These are phyloP conservation scores for Taphrina wiesneri DNA, from an alignment of 1,139 yeast species.

Conservation along the genomic window DNA sequence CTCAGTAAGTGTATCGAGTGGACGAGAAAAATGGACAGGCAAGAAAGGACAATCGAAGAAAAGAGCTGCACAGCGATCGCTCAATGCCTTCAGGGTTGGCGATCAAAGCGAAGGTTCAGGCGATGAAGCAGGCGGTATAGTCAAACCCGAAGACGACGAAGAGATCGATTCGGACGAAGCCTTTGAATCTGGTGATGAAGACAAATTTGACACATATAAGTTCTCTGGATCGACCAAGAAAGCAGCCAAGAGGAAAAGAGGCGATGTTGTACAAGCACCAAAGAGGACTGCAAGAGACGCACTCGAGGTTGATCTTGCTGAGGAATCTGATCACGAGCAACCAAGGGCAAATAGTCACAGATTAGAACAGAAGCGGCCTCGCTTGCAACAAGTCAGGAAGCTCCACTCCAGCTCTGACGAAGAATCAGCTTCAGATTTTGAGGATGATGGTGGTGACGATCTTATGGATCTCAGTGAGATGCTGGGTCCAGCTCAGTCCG, in stretches of 20 bases:
- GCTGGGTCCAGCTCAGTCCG: slow-evolving; percentile 51
- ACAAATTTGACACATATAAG: slow-evolving; percentile 35
- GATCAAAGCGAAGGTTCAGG: not conserved
- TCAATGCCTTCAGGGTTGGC: slow-evolving; percentile 23
- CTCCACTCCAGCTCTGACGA: slow-evolving; percentile 41
- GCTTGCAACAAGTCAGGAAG: slow-evolving; percentile 40
- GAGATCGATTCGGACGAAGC: slow-evolving; percentile 40
- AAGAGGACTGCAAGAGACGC: slow-evolving; percentile 10
- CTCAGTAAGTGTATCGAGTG: not conserved
- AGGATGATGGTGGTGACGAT: slow-evolving; percentile 23
- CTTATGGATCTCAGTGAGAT: slow-evolving; percentile 52
- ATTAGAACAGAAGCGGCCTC: slow-evolving; percentile 47
- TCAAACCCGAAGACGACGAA: slow-evolving; percentile 37
- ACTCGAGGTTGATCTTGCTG: slow-evolving; percentile 43
- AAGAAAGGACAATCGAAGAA: slow-evolving; percentile 8
- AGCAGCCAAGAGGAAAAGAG: not conserved
- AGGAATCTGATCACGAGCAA: slow-evolving; percentile 46
- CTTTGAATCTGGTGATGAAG: slow-evolving; percentile 39
- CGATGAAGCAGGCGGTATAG: slow-evolving; percentile 20
- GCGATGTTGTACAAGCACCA: not conserved
- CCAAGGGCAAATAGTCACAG: slow-evolving; percentile 47
- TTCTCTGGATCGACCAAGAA: slow-evolving; percentile 34
- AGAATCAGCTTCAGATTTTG: slow-evolving; percentile 36
- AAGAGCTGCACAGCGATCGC: slow-evolving; percentile 8
- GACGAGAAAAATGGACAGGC: not conserved